phyloP scores from a whole-genome alignment of 2,329 filamentous ascomycete species.

The Fusarium humuli region DNA sequence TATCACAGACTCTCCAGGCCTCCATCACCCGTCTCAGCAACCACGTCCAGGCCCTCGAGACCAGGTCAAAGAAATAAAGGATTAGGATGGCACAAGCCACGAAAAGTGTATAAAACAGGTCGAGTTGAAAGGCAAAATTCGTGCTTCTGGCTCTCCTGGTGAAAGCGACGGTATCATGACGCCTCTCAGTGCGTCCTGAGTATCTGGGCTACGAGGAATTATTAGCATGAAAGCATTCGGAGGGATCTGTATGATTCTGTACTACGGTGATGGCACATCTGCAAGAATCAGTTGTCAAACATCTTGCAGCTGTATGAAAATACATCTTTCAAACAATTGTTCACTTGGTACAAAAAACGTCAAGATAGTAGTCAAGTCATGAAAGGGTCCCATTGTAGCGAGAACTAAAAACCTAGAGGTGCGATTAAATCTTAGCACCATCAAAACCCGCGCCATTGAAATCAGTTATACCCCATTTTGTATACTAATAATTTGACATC shows the following conservation, averaged over 20 bases:
- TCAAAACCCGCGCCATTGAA: conserved; percentile 51
- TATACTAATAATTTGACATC: conserved; percentile 45
- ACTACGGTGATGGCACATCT: conserved; percentile 24
- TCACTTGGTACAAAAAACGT: neutral
- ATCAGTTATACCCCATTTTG: conserved; percentile 50
- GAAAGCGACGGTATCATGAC: conserved; percentile 26
- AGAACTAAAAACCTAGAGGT: conserved; percentile 47
- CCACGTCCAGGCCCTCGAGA: conserved; percentile 85
- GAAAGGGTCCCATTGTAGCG: conserved; percentile 43
- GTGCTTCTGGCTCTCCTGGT: conserved; percentile 10
- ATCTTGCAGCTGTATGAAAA: neutral
- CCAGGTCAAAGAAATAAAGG: conserved; percentile 81
- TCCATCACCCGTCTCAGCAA: conserved; percentile 87
- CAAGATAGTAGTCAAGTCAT: conserved; percentile 37
- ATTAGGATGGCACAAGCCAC: conserved; percentile 1
- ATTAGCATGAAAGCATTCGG: conserved; percentile 8
- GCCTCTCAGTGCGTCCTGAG: conserved; percentile 10
- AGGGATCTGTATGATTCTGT: conserved; percentile 31
- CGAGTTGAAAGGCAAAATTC: conserved; percentile 2
- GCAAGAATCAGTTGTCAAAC: conserved; percentile 12
- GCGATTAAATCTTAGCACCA: conserved; percentile 43
- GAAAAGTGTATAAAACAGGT: conserved; percentile 40
- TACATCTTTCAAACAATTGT: neutral
- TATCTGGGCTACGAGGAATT: conserved; percentile 4
- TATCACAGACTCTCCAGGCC: conserved; percentile 79